phyloP scores from a whole-genome alignment of 441 rosid genomes.

The Melianthus villosus region DNA sequence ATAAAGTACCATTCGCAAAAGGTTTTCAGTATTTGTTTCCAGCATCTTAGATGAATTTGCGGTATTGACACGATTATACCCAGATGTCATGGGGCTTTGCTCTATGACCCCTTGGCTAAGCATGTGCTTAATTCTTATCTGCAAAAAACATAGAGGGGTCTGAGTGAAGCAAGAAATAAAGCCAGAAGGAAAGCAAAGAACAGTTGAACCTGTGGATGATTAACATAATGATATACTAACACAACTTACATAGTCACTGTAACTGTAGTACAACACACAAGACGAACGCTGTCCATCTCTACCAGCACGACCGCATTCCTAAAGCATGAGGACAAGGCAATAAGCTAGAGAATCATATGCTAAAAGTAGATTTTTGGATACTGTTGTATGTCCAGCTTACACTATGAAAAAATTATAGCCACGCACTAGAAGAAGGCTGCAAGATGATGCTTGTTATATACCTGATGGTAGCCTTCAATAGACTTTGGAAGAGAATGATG shows the following conservation, averaged over 20 bases:
- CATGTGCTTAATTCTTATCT: slow-evolving; percentile 94
- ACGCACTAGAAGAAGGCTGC: no score
- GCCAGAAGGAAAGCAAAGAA: slow-evolving; percentile 2
- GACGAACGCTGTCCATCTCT: slow-evolving; percentile 89
- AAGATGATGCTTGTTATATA: no score
- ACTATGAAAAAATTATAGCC: no score
- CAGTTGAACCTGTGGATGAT: background rate
- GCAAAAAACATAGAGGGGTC: no score
- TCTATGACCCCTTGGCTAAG: slow-evolving; percentile 68
- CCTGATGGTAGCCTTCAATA: slow-evolving; percentile 98
- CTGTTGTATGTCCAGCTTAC: no score
- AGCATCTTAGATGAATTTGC: slow-evolving; percentile 50
- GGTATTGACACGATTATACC: slow-evolving; percentile 36
- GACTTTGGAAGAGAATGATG: slow-evolving; percentile 96
- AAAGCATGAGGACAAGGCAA: slow-evolving; percentile 9
- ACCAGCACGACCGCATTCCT: slow-evolving; percentile 99
- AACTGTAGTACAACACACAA: slow-evolving; percentile 77
- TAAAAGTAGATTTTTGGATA: background rate
- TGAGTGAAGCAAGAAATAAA: slow-evolving; percentile 3
- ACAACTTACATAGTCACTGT: slow-evolving; percentile 74
- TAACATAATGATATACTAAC: background rate
- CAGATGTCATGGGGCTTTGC: slow-evolving; percentile 46
- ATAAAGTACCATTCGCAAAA: slow-evolving; percentile 62
- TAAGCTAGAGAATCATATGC: no score
- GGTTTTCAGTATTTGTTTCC: slow-evolving; percentile 83